These are phyloP conservation scores for Chiua virens DNA, from an alignment of 768 basidiomycete genomes.

Conservation along the genomic window DNA sequence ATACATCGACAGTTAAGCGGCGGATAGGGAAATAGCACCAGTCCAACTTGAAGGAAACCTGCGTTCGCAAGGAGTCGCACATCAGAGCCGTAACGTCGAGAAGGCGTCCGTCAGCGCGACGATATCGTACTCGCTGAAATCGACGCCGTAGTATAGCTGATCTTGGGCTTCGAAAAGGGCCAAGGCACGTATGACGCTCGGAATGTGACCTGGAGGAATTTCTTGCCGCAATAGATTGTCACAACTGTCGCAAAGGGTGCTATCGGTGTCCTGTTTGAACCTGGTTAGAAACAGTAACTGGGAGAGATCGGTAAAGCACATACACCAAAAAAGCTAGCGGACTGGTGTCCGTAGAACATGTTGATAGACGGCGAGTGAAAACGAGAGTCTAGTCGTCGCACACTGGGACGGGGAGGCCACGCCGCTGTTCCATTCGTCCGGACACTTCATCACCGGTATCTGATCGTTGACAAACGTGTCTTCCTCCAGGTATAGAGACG, in stretches of 20 bases:
- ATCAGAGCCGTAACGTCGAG: conserved; percentile 21
- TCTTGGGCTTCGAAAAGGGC: conserved; percentile 15
- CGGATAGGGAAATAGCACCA: not conserved
- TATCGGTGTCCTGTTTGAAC: conserved; percentile 5
- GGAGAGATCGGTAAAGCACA: not conserved
- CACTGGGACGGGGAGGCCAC: not conserved
- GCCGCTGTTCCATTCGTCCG: not conserved
- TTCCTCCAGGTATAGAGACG: not conserved
- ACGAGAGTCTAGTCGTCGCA: not conserved
- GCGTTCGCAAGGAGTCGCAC: not conserved
- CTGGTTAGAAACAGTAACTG: not conserved
- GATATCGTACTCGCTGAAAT: conserved; percentile 15
- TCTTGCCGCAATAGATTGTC: conserved; percentile 11
- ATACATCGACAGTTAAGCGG: not conserved
- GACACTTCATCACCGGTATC: not conserved
- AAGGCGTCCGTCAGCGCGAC: conserved; percentile 17
- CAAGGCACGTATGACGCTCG: no score
- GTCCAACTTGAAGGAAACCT: not conserved
- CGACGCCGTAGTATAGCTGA: not conserved
- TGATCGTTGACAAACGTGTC: not conserved
- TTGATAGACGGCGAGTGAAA: not conserved
- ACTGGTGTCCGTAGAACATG: conserved; percentile 5
- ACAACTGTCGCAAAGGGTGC: conserved; percentile 14
- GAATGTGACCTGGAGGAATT: conserved; percentile 4
- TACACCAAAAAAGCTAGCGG: conserved; percentile 10